Conservation (phyloP, 176 grass and related monocot genomes). For the Chloris gayana region DNA sequence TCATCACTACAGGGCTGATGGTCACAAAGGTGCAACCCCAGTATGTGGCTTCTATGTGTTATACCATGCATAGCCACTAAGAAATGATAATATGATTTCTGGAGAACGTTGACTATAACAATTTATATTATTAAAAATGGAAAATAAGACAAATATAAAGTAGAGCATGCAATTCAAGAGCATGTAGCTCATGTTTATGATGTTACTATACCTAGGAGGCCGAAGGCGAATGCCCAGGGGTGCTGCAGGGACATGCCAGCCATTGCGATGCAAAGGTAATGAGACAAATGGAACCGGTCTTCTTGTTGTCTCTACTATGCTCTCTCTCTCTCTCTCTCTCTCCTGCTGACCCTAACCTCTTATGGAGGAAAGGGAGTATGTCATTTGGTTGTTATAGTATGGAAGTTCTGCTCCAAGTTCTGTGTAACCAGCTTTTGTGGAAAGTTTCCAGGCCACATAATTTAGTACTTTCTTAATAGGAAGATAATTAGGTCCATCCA, state of each 20-base stretch:
- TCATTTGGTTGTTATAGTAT: background rate
- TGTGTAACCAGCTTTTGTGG: background rate
- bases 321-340: background rate
- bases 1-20: background rate
- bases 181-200: background rate
- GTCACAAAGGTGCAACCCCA: no score
- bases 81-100: no score
- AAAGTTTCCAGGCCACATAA: background rate
- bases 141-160: background rate
- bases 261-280: conserved; percentile 37
- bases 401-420: background rate
- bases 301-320: background rate
- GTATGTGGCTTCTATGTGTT: no score
- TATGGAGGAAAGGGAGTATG: conserved; percentile 20
- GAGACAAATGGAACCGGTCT: background rate
- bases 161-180: background rate
- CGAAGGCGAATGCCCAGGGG: conserved; percentile 67
- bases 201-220: conserved; percentile 56
- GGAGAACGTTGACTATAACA: background rate
- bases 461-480: background rate
- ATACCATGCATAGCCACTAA: no score
- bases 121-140: background rate
- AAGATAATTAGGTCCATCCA: conserved; percentile 20
- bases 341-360: conserved; percentile 30
- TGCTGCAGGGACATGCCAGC: conserved; percentile 58